Base-by-base conservation (phyloP, 202 grass and related monocot species). In the Dendrocalamus latiflorus region DNA sequence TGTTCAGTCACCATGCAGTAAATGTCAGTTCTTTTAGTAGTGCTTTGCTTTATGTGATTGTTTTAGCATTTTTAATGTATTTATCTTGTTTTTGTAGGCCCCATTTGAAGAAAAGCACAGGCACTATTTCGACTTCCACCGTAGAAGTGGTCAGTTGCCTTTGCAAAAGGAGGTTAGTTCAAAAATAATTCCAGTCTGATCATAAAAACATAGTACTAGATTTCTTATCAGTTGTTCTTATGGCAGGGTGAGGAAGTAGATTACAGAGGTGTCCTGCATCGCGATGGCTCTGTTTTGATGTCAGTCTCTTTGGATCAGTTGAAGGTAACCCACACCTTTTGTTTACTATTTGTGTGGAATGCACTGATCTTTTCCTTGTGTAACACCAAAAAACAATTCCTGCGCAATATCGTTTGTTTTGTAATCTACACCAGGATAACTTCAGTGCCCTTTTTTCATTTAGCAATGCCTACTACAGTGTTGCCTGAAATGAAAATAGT, bases 31-130 rank as follows among this genome's bases (percentile, higher is more conserved):
- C n/a, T n/a, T n/a, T n/a, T n/a, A n/a, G n/a, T n/a, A n/a, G n/a
- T n/a, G n/a, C n/a, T 89, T 68, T 86, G 8, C 47, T 69, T 65
- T 63, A 76, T 77, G 5, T 72, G 56, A 72, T 37, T 68, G 17
- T 83, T 53, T 26, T 41, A 59, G 43, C 42, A 51, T 59, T 61
- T 66, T 9, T 74, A 78, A 69, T 89, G 9, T 70, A 39, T 62
- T 44, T 74, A 65, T 83, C 38, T 53, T 85, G 41, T 70, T 44
- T 13, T 80, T 45, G 48, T 79, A 99, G 96, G 81, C 54, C 24
- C 91, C 93, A n/a, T 99, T 95, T 85, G 93, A 96, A 89, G 96
- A 99, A 66, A 99, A 96, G 62, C 91, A 95, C 73, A 99, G 96
- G 79, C 91, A 44, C 75, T 99, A 94, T 72, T 99, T 95, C 36